phyloP scores from a whole-genome alignment of 352 stramenopile genomes.

The Globisporangium nodosum region DNA sequence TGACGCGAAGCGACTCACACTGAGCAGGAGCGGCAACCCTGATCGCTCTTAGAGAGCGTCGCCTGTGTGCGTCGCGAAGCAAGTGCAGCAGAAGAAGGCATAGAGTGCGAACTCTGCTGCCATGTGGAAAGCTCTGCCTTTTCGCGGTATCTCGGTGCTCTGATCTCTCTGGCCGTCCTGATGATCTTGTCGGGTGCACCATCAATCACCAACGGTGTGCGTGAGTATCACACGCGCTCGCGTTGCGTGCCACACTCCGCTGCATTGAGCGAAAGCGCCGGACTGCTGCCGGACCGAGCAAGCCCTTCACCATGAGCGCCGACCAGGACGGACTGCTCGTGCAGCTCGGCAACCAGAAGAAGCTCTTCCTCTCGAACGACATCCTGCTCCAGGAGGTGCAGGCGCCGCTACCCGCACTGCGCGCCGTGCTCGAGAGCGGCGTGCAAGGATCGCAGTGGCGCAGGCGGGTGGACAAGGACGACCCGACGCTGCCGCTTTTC shows the following conservation, averaged over 20 bases:
- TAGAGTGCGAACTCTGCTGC: neutral
- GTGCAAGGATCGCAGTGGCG: constrained; percentile 15
- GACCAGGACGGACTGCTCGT: constrained; percentile 23
- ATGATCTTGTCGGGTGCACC: neutral
- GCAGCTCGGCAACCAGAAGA: constrained; percentile 31
- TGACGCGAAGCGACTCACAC: too few relatives aligned
- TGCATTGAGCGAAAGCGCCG: neutral
- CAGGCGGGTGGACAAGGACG: constrained; percentile 17
- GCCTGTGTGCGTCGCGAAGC: neutral
- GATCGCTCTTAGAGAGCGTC: neutral
- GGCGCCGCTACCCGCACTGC: constrained; percentile 10
- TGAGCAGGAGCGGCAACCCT: too few relatives aligned
- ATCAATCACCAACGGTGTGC: neutral
- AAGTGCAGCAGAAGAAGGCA: neutral
- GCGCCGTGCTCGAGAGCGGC: constrained; percentile 14
- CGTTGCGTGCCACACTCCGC: neutral
- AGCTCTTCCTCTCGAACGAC: constrained; percentile 28
- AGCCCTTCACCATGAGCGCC: constrained; percentile 1
- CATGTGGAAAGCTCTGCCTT: neutral
- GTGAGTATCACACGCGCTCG: too few relatives aligned
- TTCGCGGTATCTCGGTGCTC: neutral
- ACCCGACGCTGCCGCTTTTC: constrained; percentile 18
- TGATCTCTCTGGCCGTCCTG: neutral
- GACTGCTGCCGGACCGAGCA: neutral
- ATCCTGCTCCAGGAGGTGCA: constrained; percentile 23